Evolutionary conservation across 2,329 filamentous ascomycete genomes (phyloP).

Genomic region (Aspergillus costaricaensis): DNA sequence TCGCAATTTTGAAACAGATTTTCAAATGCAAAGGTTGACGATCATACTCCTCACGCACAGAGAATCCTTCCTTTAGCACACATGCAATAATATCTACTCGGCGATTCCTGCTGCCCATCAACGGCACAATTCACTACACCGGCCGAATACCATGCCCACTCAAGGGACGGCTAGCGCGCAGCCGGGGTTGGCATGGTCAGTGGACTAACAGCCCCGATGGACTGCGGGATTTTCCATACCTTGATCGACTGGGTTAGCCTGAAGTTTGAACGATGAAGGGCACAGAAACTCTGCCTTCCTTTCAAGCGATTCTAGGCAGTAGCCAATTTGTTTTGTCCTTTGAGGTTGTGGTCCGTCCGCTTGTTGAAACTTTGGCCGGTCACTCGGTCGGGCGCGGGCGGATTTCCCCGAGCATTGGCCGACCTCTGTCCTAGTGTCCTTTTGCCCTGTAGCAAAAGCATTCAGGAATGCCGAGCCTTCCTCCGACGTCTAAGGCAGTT

Average conservation of each 20-base stretch:
- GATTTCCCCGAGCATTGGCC: conserved; percentile 8
- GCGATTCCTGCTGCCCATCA: too few relatives aligned
- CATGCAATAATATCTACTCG: too few relatives aligned
- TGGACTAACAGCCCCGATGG: background rate
- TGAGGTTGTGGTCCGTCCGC: background rate
- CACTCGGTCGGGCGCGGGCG: background rate
- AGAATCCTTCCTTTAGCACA: too few relatives aligned
- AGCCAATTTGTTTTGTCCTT: background rate
- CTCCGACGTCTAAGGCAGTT: too few relatives aligned
- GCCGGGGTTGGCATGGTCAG: background rate
- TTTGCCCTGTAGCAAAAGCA: too few relatives aligned
- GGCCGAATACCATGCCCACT: background rate
- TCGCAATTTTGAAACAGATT: too few relatives aligned
- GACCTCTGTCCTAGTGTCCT: background rate
- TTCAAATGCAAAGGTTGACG: too few relatives aligned
- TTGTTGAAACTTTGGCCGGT: background rate
- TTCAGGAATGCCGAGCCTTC: too few relatives aligned
- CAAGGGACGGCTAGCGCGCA: background rate
- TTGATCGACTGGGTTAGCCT: background rate
- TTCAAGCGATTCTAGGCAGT: background rate
- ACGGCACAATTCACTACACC: background rate
- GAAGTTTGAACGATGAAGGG: background rate
- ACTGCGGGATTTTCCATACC: background rate
- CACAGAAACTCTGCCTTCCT: background rate
- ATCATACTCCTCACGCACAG: too few relatives aligned